Base-by-base conservation (phyloP, 345 rosid genomes). In the Euphorbia tirucalli region DNA sequence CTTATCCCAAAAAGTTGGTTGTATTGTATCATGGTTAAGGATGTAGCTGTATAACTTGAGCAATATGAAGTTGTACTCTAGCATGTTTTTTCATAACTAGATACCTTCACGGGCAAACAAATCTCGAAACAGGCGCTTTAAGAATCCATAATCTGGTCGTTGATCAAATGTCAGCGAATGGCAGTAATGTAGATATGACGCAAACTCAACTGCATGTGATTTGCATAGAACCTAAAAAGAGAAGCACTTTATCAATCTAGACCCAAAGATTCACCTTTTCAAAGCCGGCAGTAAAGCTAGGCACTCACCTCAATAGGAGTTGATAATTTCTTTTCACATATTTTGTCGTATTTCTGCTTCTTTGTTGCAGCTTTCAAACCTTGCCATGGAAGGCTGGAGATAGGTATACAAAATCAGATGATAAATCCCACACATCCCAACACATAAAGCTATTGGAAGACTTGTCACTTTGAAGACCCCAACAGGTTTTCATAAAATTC, bases 351-450 rank as follows among this genome's bases (percentile, higher is more conserved):
- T 74, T 93, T 90, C 68, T 90, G 97, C 82, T 90, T 93, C 78
- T 93, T 93, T 56, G 93, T 90, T 43, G 90, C 93, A 52, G 93
- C 96, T 85, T 86, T 90, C 71, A 93, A 82, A 56, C 98, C 98
- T 84, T 89, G 98, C 98, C 96, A 93, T 7, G 98, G 98, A 72
- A 93, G 95, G 84, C 95, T 93, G 77, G 69, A 68, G 58, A 66
- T 54, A 46, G 78, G 71, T 83, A 80, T 11, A 72, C 3, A 11
- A 50, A 68, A 50, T 71, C 56, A 55, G 74, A 57, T 37, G 58
- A 28, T 56, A 73, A 27, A 28, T 25, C 24, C 55, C 27, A 35
- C 15, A 13, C 4, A 35, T 63, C 14, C 18, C 32, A 61, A 22
- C 39, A 14, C 43, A 52, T 22, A 54, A 46, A 65, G 16, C 10